Percentiles rank a stretch among this genome's conserved stretches.
Conservation (phyloP, 345 rosid species). For the Iberis pinnata region DNA sequence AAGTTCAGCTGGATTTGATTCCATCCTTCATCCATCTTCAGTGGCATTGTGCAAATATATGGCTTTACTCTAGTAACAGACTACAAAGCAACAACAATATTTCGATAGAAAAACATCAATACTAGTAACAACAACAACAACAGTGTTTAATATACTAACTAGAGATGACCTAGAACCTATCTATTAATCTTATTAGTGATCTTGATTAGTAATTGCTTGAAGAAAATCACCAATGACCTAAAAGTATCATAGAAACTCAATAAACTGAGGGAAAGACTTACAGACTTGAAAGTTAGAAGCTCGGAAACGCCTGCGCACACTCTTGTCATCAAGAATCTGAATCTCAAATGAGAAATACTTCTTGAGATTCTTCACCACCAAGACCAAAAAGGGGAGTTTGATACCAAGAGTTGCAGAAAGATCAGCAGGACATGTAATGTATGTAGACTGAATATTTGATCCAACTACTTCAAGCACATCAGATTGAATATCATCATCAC, state of each 20-base stretch:
- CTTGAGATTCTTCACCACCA: conserved; percentile 85
- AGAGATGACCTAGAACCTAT: neutral
- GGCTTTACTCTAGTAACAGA: conserved; percentile 91
- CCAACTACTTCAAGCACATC: conserved; percentile 85
- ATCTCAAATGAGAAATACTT: conserved; percentile 93
- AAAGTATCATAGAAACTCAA: neutral
- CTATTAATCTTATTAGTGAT: neutral
- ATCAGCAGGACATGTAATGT: conserved; percentile 89
- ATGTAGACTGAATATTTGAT: conserved; percentile 77
- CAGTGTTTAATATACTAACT: neutral
- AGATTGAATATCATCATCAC: conserved; percentile 85
- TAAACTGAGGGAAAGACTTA: conserved; percentile 41
- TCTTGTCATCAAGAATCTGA: conserved; percentile 95
- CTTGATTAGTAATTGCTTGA: neutral
- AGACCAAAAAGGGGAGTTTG: conserved; percentile 87
- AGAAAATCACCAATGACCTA: neutral
- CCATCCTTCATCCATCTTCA: conserved; percentile 97
- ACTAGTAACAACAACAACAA: conserved; percentile 6
- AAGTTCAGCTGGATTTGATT: conserved; percentile 92
- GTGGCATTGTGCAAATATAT: conserved; percentile 89
- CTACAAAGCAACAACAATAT: conserved; percentile 29
- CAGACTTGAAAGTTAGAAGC: conserved; percentile 99
- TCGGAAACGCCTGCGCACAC: conserved; percentile 87
- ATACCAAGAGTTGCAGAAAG: conserved; percentile 92
- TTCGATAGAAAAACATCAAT: neutral